Percentiles rank a stretch among this genome's conserved stretches.
phyloP scores from a whole-genome alignment of 306 rosid species.

The Cicer arietinum region DNA sequence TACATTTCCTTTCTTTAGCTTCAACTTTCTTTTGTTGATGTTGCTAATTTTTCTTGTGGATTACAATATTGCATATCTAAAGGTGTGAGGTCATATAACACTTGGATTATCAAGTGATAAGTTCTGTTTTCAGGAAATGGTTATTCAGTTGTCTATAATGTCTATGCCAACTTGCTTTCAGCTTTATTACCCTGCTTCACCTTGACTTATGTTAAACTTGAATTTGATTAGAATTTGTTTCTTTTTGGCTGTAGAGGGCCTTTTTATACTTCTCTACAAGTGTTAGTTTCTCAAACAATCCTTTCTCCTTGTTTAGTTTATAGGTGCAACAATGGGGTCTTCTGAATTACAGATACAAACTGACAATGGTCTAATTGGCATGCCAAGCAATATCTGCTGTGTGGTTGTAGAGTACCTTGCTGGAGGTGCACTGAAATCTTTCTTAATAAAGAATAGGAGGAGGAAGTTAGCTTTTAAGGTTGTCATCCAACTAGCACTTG shows the following conservation, averaged over 20 bases:
- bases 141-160: no score
- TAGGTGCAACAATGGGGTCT: conserved; percentile 95
- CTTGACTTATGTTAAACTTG: no score
- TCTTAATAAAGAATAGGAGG: conserved; percentile 85
- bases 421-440: conserved; percentile 83
- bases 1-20: conserved; percentile 39
- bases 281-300: not conserved
- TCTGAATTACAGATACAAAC: conserved; percentile 88
- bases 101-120: not conserved
- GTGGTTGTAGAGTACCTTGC: conserved; percentile 94
- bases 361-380: conserved; percentile 80
- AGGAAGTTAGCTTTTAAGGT: conserved; percentile 90
- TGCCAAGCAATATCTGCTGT: conserved; percentile 91
- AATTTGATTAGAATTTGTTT: no score
- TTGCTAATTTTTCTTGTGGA: conserved; percentile 3
- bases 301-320: conserved; percentile 63
- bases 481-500: conserved; percentile 88
- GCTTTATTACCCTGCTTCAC: not conserved
- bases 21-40: not conserved
- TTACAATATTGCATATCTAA: not conserved
- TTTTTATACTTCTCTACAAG: conserved; percentile 14
- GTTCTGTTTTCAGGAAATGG: no score
- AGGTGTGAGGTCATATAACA: not conserved
- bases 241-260: no score
- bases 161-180: not conserved